Evolutionary conservation across 1,284 basidiomycete genomes (phyloP), one percentile per base, ranked within the genome.

Genomic region (Peniophora sp.): DNA sequence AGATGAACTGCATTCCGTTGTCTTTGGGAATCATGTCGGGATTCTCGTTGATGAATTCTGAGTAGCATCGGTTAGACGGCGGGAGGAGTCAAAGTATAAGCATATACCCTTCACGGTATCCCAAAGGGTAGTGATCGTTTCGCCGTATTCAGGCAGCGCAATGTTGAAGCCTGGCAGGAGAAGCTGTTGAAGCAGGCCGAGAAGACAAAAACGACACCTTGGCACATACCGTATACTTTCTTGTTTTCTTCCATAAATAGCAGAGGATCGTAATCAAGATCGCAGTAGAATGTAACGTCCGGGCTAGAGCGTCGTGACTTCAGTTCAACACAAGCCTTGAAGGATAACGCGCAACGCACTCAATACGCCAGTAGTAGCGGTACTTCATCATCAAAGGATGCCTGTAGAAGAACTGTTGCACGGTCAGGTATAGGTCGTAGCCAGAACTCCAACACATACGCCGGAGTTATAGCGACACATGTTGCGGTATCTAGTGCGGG

Each of bases 401-500:
- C 50, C 69, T 63, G 66, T 69, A 81, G 69, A 79, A 79, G 68
- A 72, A 77, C 73, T 75, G 35, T 17, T 25, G 20, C 23, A 9
- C n/a, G 9, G 44, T 48, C n/a, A 52, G 23, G n/a, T 14, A n/a
- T 3, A 20, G 20, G 10, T 1, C 19, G 11, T 19, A 19, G 17
- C 14, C 12, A 19, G 49, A 16, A 17, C 19, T 3, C 14, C n/a
- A 17, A n/a, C 34, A 65, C 79, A 62, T 69, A 90, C 90, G 45
- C 92, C 91, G 50, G 89, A 91, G 65, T 96, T 92, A 71, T 85
- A 96, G 22, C 94, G 81, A 64, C 93, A 96, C 91, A 94, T 89
- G 56, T 89, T 88, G 47, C 86, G 79, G 58, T 90, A 89, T 45
- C 81, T 82, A 16, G 34, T 47, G 32, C n/a, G 8, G n/a, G 8